Evolutionary conservation across 2,329 filamentous ascomycete genomes (phyloP).

Genomic region (Ophiostoma sp.): DNA sequence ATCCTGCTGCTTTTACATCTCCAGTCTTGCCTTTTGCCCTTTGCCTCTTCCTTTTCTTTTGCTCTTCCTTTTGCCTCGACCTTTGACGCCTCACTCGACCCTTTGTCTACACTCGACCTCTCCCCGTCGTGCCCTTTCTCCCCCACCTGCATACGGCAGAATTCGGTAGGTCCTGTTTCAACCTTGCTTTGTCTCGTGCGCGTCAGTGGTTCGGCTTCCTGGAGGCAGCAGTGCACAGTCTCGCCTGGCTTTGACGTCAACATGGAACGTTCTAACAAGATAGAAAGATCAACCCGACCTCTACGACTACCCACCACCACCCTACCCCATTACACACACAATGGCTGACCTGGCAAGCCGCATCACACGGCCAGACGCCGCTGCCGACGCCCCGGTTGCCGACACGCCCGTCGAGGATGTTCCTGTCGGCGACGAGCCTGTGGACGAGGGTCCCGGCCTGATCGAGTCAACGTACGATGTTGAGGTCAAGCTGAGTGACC

Average conservation of each 20-base stretch:
- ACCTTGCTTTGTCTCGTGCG: not conserved
- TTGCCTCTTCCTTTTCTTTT: not conserved
- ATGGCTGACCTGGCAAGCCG: constrained; percentile 45
- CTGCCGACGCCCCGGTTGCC: constrained; percentile 11
- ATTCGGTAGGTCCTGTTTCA: not conserved
- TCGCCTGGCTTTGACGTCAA: not conserved
- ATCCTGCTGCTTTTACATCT: not conserved
- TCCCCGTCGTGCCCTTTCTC: not conserved
- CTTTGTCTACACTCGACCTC: not conserved
- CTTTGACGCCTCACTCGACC: not conserved
- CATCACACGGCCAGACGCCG: constrained; percentile 42
- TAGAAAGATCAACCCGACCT: not conserved
- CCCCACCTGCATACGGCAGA: not conserved
- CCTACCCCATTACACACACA: not conserved
- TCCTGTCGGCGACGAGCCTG: constrained; percentile 2
- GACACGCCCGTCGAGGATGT: constrained; percentile 14
- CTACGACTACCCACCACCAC: not conserved
- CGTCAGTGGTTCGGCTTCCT: not conserved
- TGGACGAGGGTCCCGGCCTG: constrained; percentile 45
- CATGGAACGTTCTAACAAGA: not conserved
- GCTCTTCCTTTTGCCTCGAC: not conserved
- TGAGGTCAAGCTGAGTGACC: constrained; percentile 83
- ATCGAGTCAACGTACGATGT: constrained; percentile 78
- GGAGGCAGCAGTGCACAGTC: not conserved
- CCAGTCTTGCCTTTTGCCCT: not conserved